Conservation (phyloP, 2,329 filamentous ascomycete genomes). For the Aspergillus quadrilineatus region DNA sequence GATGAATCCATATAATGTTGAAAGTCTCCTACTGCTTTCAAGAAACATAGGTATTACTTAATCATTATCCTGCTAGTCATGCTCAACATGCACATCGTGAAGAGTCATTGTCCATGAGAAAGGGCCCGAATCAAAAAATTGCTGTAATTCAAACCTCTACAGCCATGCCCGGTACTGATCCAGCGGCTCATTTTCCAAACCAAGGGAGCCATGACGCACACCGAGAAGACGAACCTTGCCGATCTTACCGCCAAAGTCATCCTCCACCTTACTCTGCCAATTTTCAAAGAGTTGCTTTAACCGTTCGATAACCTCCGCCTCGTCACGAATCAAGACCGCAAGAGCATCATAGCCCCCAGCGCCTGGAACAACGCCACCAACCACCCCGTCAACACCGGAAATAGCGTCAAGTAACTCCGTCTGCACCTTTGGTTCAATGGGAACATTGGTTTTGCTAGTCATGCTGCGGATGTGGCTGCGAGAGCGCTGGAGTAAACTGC, state of each 20-base stretch:
- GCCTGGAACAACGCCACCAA: constrained; percentile 89
- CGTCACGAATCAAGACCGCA: constrained; percentile 74
- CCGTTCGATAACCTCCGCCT: constrained; percentile 59
- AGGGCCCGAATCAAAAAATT: neutral
- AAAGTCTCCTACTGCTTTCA: neutral
- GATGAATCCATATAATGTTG: neutral
- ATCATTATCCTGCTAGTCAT: neutral
- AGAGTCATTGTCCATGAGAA: constrained; percentile 1
- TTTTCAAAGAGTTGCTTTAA: constrained; percentile 62
- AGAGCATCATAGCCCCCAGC: constrained; percentile 93
- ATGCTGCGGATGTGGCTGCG: constrained; percentile 69
- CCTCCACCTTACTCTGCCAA: constrained; percentile 59
- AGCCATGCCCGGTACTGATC: constrained; percentile 41
- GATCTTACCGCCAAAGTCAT: constrained; percentile 47
- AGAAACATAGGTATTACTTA: neutral
- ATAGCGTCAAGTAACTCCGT: constrained; percentile 79
- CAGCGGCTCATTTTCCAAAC: constrained; percentile 42
- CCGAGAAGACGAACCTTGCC: constrained; percentile 46
- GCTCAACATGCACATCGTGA: constrained; percentile 4
- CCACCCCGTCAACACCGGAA: constrained; percentile 69
- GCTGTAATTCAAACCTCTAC: constrained; percentile 1
- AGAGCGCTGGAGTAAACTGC: constrained; percentile 52
- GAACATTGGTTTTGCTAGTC: constrained; percentile 71
- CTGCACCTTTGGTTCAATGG: constrained; percentile 85
- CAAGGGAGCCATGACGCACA: constrained; percentile 48